Evolutionary conservation across 768 basidiomycete species (phyloP), one percentile per base, ranked within the genome.

Genomic region (Serendipita sp.): DNA sequence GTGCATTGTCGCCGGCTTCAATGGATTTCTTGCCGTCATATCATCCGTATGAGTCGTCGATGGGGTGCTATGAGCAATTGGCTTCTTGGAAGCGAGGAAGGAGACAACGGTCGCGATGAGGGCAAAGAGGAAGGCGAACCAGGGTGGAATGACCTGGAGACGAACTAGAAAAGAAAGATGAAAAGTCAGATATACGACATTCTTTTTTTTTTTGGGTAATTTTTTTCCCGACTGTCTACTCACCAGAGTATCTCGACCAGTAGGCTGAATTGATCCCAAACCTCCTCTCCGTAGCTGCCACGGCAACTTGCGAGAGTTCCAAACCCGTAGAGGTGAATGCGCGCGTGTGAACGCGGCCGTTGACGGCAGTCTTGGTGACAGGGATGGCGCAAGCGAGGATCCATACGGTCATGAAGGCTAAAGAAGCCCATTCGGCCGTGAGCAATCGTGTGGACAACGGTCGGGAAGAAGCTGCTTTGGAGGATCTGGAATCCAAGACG

Each of bases 311-410:
- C 7, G 79, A 76, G 8, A 85, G 65, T 48, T 70, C 68, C 1
- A 74, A 48, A 13, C 72, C 72, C 3, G 72, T 74, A 18, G 48
- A n/a, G 66, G 83, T 66, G 58, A 72, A 74, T 3, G 80, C 81
- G 10, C 72, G 68, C 64, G 84, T 75, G 63, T 74, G 71, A n/a
- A 77, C 80, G n/a, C 71, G 70, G 45, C 75, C 76, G 65, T 71
- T 81, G 24, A 77, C 77, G 67, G 78, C 77, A 73, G 77, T 77
- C 67, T 76, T 69, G 41, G 78, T 77, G 65, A 78, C 79, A 5
- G 78, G 74, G n/a, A 80, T 76, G 66, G 80, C 74, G 44, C 77
- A 74, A 35, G 75, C 79, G 63, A 85, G 74, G 46, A 84, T 73
- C 78, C 78, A 81, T 8, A 74, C 24, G 32, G 75, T 69, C 68